A percentile compares a stretch with the other conserved stretches of the same genome.
Conservation (phyloP, 2,329 filamentous ascomycete genomes). For the Cytospora mali region DNA sequence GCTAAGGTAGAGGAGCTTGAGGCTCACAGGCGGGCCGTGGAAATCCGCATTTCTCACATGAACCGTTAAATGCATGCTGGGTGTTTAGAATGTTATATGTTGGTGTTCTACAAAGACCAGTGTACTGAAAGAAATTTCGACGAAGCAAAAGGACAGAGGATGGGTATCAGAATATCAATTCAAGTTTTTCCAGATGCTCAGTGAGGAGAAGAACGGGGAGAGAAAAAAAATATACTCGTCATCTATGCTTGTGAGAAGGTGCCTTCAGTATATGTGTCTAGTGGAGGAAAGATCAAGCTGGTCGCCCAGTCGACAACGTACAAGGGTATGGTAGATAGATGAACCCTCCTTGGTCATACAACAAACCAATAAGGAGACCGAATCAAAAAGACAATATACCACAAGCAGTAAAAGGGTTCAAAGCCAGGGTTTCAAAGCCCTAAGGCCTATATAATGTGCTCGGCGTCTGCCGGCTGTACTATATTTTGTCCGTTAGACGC, state of each 20-base stretch:
- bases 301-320: too few species aligned
- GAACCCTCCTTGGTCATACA: too few species aligned
- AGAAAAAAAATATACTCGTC: background rate
- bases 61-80: constrained; percentile 29
- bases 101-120: background rate
- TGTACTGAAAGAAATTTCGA: background rate
- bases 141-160: background rate
- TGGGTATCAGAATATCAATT: background rate
- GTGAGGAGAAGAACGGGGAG: too few species aligned
- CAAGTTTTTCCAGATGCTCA: background rate
- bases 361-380: too few species aligned
- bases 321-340: too few species aligned
- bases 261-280: background rate
- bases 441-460: too few species aligned
- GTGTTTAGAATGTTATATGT: background rate
- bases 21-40: constrained; percentile 86
- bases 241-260: background rate
- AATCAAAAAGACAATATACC: too few species aligned
- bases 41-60: constrained; percentile 71
- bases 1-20: constrained; percentile 94
- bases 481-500: too few species aligned
- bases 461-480: too few species aligned
- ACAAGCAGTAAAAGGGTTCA: too few species aligned
- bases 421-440: too few species aligned
- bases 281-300: too few species aligned